Percentiles rank a stretch among this genome's conserved stretches.
Evolutionary conservation across 345 rosid genomes (phyloP).

Genomic region (Gossypium rotundifolium): DNA sequence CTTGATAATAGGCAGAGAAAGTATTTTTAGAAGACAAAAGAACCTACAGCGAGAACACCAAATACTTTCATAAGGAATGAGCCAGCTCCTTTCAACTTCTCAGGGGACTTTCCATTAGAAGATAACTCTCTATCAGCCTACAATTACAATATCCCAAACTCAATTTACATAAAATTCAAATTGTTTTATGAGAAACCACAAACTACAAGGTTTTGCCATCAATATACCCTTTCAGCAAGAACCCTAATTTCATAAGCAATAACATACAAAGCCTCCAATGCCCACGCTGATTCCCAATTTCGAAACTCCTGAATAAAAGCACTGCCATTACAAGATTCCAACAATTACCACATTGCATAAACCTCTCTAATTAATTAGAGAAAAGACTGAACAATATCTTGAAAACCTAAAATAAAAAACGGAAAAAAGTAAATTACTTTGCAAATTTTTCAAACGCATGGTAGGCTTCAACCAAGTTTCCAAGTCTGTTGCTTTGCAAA

Average conservation of each 20-base stretch:
- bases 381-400: neutral
- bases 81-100: slow-evolving; percentile 91
- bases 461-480: slow-evolving; percentile 69
- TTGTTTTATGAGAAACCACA: neutral
- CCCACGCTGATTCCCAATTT: slow-evolving; percentile 98
- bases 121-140: slow-evolving; percentile 89
- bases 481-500: slow-evolving; percentile 61
- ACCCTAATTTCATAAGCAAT: slow-evolving; percentile 88
- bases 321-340: slow-evolving; percentile 30
- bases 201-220: neutral
- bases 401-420: neutral
- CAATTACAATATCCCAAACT: slow-evolving; percentile 15
- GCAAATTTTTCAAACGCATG: slow-evolving; percentile 78
- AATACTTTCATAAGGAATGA: slow-evolving; percentile 94
- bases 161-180: neutral
- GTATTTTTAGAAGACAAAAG: neutral
- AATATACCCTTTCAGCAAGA: slow-evolving; percentile 90
- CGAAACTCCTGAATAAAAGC: slow-evolving; percentile 97
- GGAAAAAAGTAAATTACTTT: slow-evolving; percentile 32
- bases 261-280: slow-evolving; percentile 75
- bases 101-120: slow-evolving; percentile 76
- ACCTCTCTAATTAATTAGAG: neutral
- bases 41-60: slow-evolving; percentile 92
- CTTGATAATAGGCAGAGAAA: slow-evolving; percentile 3
- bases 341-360: neutral